These are phyloP conservation scores for Fonsecaea nubica DNA, from an alignment of 2,329 filamentous ascomycete species.

Conservation along the genomic window DNA sequence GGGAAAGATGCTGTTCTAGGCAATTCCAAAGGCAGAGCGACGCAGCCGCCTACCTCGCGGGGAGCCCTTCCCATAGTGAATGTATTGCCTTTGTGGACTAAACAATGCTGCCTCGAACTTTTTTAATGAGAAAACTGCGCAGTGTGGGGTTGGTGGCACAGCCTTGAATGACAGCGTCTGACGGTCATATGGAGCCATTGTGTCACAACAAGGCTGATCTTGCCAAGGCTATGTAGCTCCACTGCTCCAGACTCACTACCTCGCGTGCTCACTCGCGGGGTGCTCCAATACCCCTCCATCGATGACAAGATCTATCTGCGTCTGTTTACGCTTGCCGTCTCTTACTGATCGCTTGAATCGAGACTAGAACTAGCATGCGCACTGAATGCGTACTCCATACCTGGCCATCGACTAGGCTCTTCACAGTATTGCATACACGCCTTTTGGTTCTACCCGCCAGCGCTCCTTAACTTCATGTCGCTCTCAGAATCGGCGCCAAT, in stretches of 20 bases:
- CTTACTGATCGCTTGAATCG: neutral
- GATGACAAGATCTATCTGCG: too few species aligned
- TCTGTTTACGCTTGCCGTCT: neutral
- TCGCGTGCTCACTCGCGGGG: too few species aligned
- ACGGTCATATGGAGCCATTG: neutral
- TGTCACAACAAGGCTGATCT: neutral
- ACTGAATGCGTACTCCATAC: neutral
- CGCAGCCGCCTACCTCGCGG: slow-evolving; percentile 66
- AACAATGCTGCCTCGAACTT: slow-evolving; percentile 13
- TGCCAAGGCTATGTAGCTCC: neutral
- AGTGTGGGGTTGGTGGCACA: neutral
- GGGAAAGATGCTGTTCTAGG: slow-evolving; percentile 69
- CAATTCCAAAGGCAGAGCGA: slow-evolving; percentile 71
- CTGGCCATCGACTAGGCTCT: neutral
- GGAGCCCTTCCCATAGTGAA: slow-evolving; percentile 46
- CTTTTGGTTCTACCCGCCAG: neutral
- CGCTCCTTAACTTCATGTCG: neutral
- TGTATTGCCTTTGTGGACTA: neutral
- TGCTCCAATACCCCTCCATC: too few species aligned
- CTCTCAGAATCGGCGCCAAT: neutral
- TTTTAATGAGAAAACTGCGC: slow-evolving; percentile 18
- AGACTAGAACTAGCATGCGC: too few species aligned
- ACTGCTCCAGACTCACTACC: too few species aligned
- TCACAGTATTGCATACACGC: neutral
- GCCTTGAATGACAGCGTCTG: slow-evolving; percentile 4